Percentiles rank a stretch among this genome's conserved stretches.
These are phyloP conservation scores for Lodderomyces oxycetoniae DNA, from an alignment of 1,139 yeast genomes.

Conservation along the genomic window DNA sequence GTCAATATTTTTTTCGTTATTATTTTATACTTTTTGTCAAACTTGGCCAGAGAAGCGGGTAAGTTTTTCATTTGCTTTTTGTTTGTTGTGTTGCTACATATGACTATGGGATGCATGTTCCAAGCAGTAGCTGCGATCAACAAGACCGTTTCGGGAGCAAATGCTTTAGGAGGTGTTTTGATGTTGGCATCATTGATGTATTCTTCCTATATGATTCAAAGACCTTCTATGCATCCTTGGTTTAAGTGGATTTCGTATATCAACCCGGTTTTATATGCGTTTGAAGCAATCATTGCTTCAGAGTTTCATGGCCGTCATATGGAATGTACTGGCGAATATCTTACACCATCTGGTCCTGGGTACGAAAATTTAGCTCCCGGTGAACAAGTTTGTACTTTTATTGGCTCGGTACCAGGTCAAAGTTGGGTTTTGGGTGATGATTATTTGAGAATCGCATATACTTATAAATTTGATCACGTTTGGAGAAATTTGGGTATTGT, in stretches of 20 bases:
- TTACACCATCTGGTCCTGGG: constrained; percentile 51
- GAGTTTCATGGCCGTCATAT: constrained; percentile 55
- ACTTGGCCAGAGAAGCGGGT: constrained; percentile 48
- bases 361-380: constrained; percentile 35
- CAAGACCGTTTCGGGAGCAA: constrained; percentile 45
- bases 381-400: constrained; percentile 48
- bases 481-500: constrained; percentile 68
- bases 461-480: constrained; percentile 42
- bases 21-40: constrained; percentile 48
- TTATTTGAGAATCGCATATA: constrained; percentile 41
- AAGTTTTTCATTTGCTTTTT: constrained; percentile 49
- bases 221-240: constrained; percentile 62
- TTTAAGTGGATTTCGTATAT: constrained; percentile 59
- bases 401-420: constrained; percentile 45
- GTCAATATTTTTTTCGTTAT: constrained; percentile 42
- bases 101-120: constrained; percentile 41
- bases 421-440: constrained; percentile 44
- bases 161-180: constrained; percentile 47
- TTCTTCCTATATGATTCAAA: constrained; percentile 53
- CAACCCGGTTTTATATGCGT: constrained; percentile 53
- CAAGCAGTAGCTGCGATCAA: constrained; percentile 47
- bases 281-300: constrained; percentile 49
- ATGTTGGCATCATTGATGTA: constrained; percentile 47
- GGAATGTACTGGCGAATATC: constrained; percentile 38
- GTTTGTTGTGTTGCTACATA: constrained; percentile 30